Evolutionary conservation across 768 basidiomycete species (phyloP).

Genomic region (Naganishia vishniacii): DNA sequence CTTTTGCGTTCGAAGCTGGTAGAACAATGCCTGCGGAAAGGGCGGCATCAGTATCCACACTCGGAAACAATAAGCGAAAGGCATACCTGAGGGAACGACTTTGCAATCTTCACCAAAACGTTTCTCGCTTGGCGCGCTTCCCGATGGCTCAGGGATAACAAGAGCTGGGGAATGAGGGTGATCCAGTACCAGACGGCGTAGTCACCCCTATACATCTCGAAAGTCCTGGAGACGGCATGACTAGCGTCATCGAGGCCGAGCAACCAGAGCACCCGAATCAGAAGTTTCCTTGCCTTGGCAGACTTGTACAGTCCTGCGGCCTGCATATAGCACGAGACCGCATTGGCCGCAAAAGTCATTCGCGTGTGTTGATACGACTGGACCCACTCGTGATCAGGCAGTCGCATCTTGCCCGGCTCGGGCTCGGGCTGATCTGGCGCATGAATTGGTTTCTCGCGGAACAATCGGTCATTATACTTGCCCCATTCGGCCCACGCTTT

Average conservation of each 20-base stretch:
- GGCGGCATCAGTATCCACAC: not conserved
- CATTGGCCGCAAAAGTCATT: slow-evolving; percentile 67
- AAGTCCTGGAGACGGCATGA: slow-evolving; percentile 51
- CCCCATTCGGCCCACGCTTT: slow-evolving; percentile 99
- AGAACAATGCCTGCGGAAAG: slow-evolving; percentile 74
- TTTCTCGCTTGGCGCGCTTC: slow-evolving; percentile 90
- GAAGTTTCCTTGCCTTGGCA: slow-evolving; percentile 81
- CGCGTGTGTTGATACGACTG: slow-evolving; percentile 37
- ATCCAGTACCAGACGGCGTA: slow-evolving; percentile 99
- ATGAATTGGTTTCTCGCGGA: slow-evolving; percentile 66
- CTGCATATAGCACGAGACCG: slow-evolving; percentile 95
- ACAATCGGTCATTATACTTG: slow-evolving; percentile 82
- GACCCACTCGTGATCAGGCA: slow-evolving; percentile 41
- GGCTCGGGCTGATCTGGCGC: slow-evolving; percentile 40
- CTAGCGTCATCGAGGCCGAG: slow-evolving; percentile 78
- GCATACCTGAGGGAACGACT: slow-evolving; percentile 81
- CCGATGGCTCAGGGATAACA: slow-evolving; percentile 77
- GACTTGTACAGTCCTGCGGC: slow-evolving; percentile 93
- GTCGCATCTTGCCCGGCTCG: slow-evolving; percentile 40
- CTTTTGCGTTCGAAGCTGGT: slow-evolving; percentile 77
- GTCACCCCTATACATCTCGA: slow-evolving; percentile 93
- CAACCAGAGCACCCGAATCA: slow-evolving; percentile 91
- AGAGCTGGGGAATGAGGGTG: slow-evolving; percentile 87
- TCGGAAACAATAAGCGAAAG: slow-evolving; percentile 13
- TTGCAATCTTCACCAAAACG: slow-evolving; percentile 81